Percentiles rank a stretch among this genome's conserved stretches.
These are phyloP conservation scores for Plectranthus barbatus DNA, from an alignment of 257 asterid genomes.

Conservation along the genomic window DNA sequence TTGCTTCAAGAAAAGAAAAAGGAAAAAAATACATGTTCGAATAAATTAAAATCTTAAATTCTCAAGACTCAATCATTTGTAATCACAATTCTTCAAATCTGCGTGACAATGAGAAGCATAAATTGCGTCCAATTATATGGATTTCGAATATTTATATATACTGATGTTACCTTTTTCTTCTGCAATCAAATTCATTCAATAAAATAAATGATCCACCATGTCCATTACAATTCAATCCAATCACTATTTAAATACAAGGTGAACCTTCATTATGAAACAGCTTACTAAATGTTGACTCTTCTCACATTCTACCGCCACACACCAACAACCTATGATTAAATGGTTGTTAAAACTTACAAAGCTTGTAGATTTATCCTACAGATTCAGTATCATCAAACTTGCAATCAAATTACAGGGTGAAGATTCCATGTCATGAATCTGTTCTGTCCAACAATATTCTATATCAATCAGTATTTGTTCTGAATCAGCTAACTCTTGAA, in stretches of 20 bases:
- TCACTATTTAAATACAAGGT: no score
- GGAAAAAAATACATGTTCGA: background rate
- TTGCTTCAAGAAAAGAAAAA: background rate
- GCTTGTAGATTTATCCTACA: no score
- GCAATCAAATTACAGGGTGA: background rate
- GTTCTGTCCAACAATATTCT: background rate
- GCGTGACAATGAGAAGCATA: constrained; percentile 18
- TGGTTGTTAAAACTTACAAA: no score
- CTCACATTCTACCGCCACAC: no score
- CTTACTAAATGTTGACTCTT: no score
- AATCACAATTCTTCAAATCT: constrained; percentile 6
- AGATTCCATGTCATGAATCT: background rate
- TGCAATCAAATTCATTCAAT: no score
- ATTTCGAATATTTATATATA: background rate
- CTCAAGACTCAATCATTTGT: constrained; percentile 15
- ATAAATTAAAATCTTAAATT: background rate
- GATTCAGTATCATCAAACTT: background rate
- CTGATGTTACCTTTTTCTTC: no score
- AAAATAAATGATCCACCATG: no score
- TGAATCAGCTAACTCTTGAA: constrained; percentile 9
- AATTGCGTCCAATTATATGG: background rate
- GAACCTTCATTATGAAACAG: no score
- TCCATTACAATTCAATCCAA: no score
- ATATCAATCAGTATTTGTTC: background rate
- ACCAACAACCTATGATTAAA: no score